Conservation (phyloP, 768 basidiomycete genomes). For the Boletus rubescentipes region DNA sequence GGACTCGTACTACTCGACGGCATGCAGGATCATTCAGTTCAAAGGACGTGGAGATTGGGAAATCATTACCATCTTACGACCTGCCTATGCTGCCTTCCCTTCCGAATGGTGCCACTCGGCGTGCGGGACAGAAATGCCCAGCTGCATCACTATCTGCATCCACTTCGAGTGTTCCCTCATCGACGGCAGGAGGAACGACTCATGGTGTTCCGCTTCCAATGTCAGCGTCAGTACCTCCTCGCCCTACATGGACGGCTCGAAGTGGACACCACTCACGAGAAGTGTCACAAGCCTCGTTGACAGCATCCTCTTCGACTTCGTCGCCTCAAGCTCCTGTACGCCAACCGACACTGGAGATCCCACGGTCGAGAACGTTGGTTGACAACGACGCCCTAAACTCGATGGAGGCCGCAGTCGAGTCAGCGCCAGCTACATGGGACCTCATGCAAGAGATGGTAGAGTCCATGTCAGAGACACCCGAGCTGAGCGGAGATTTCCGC, state of each 20-base stretch:
- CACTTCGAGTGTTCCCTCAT: conserved; percentile 14
- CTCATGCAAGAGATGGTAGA: conserved; percentile 74
- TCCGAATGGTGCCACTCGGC: conserved; percentile 32
- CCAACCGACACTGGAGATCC: conserved; percentile 45
- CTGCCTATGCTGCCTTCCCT: conserved; percentile 30
- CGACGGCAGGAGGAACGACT: conserved; percentile 1
- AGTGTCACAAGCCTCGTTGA: conserved; percentile 43
- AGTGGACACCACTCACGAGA: conserved; percentile 40
- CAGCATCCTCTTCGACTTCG: conserved; percentile 39
- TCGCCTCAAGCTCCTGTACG: conserved; percentile 26
- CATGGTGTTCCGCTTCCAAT: conserved; percentile 5
- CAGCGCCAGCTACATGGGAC: conserved; percentile 81
- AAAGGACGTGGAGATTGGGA: conserved; percentile 89
- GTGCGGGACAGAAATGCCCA: conserved; percentile 51
- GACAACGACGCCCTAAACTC: conserved; percentile 79
- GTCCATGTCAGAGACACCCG: conserved; percentile 49
- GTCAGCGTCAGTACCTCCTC: conserved; percentile 16
- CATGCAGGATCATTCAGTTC: conserved; percentile 96
- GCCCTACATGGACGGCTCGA: conserved; percentile 7
- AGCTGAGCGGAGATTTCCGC: conserved; percentile 43
- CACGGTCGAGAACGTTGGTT: conserved; percentile 61
- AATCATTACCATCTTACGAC: conserved; percentile 68
- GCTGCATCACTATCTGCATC: conserved; percentile 37
- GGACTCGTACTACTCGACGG: conserved; percentile 61
- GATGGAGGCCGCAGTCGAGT: conserved; percentile 73